These are phyloP conservation scores for Eucalyptus tenuipes DNA, from an alignment of 345 rosid species.

Conservation along the genomic window DNA sequence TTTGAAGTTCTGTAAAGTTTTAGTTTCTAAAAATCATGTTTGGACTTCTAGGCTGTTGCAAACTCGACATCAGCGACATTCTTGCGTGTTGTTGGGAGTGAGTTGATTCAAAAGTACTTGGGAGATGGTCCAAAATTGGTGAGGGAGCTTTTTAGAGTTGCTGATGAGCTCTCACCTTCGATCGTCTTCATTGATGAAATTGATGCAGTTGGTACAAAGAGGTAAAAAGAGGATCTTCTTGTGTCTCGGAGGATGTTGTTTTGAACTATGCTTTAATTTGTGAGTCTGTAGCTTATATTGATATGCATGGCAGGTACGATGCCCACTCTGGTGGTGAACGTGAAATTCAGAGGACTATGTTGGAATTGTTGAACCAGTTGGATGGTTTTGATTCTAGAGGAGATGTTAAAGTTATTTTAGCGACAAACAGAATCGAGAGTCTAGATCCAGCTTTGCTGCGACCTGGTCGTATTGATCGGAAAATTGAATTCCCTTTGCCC, in stretches of 20 bases:
- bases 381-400: slow-evolving; percentile 98
- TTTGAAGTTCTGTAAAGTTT: background rate
- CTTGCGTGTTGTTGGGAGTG: slow-evolving; percentile 96
- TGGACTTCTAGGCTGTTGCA: slow-evolving; percentile 70
- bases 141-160: slow-evolving; percentile 94
- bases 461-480: slow-evolving; percentile 92
- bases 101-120: slow-evolving; percentile 89
- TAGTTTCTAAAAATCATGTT: background rate
- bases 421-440: slow-evolving; percentile 89
- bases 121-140: slow-evolving; percentile 97
- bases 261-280: background rate
- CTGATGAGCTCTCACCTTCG: slow-evolving; percentile 91
- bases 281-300: background rate
- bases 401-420: slow-evolving; percentile 95
- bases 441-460: slow-evolving; percentile 98
- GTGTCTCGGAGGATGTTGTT: background rate
- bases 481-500: slow-evolving; percentile 97
- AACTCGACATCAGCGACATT: slow-evolving; percentile 97
- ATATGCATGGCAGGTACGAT: slow-evolving; percentile 44
- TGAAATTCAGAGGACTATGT: slow-evolving; percentile 98
- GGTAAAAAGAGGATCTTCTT: slow-evolving; percentile 18
- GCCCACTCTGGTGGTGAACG: slow-evolving; percentile 98
- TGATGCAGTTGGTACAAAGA: slow-evolving; percentile 94
- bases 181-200: slow-evolving; percentile 97
- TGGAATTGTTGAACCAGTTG: slow-evolving; percentile 86